These are phyloP conservation scores for Capsaspora owczarzaki DNA, from an alignment of 78 protist genomes.

Conservation along the genomic window DNA sequence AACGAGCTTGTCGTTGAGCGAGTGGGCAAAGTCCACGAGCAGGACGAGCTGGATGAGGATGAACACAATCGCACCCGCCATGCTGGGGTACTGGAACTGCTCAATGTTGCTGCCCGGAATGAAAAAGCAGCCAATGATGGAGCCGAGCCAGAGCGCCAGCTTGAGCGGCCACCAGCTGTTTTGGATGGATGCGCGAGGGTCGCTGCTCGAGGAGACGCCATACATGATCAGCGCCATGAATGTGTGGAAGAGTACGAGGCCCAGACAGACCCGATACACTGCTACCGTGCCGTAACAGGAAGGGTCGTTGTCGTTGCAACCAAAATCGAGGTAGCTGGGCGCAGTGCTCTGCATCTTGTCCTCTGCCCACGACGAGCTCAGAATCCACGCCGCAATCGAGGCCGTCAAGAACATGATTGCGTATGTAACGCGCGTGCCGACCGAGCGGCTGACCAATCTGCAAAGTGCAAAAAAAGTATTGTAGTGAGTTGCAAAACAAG, in stretches of 20 bases:
- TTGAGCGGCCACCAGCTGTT: constrained; percentile 26
- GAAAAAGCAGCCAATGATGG: constrained; percentile 7
- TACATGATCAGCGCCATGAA: neutral
- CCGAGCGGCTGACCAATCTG: neutral
- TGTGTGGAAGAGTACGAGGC: constrained; percentile 2
- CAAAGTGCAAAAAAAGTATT: too few relatives aligned
- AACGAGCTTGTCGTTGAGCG: constrained; percentile 27
- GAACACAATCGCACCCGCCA: constrained; percentile 22
- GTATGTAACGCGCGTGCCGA: neutral
- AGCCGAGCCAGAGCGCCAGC: neutral
- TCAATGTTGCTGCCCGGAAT: constrained; percentile 5
- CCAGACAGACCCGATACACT: constrained; percentile 10
- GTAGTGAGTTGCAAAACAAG: too few relatives aligned
- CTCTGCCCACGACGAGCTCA: neutral
- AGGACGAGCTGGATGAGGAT: constrained; percentile 23
- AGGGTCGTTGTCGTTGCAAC: neutral
- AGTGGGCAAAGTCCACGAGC: constrained; percentile 36
- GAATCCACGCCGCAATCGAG: neutral
- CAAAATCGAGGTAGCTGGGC: neutral
- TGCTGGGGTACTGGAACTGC: neutral
- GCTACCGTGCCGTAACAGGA: constrained; percentile 29
- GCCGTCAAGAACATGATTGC: neutral
- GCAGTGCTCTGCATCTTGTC: neutral
- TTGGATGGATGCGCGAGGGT: constrained; percentile 14
- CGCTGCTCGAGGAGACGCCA: constrained; percentile 5